Evolutionary conservation across 2,329 filamentous ascomycete species (phyloP), one percentile per base, ranked within the genome.

Genomic region (Cercospora sojina): DNA sequence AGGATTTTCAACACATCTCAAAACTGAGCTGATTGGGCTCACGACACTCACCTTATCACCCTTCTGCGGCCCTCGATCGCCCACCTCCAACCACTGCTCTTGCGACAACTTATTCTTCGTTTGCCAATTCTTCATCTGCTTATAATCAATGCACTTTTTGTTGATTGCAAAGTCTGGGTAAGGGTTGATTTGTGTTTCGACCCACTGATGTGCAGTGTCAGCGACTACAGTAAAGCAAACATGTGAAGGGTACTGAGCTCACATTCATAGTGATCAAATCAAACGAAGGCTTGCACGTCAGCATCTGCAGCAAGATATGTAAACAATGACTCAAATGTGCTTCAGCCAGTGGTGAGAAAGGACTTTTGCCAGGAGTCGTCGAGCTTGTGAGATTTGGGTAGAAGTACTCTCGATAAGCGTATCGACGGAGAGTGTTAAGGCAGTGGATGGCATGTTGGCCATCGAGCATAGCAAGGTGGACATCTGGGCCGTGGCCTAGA

Each of bases 381-480:
- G 61, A 29, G 7, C 32, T 9, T 8, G 49, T 57, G 3, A 43
- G 49, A 23, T 63, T 43, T 1, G 61, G 61, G 13, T 63, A 63
- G 31, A 41, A 63, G n/a, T 56, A 41, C n/a, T 63, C 51, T 8
- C 61, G 61, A 63, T 63, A 63, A 0, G 61, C 20, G 12, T 63
- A 63, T 4, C 61, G 27, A 0, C 61, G 61, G n/a, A 63, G 31
- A 1, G 61, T 47, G 32, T 63, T 63, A 3, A 63, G 49, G 32
- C 61, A 63, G 32, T 63, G 61, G 18, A 63, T 35, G 10, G 61
- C 61, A 7, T 63, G 61, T 12, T 63, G 61, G 23, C 61, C 61
- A 25, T 63, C 61, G 61, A 63, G 47, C 32, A 41, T 18, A 0
- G 61, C 61, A 27, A 63, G 61, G 29, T 63, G 51, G 12, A 51